Evolutionary conservation across 1,139 yeast species (phyloP), one percentile per base, ranked within the genome.

Genomic region (Zhuliangozyma parablackwelliae): DNA sequence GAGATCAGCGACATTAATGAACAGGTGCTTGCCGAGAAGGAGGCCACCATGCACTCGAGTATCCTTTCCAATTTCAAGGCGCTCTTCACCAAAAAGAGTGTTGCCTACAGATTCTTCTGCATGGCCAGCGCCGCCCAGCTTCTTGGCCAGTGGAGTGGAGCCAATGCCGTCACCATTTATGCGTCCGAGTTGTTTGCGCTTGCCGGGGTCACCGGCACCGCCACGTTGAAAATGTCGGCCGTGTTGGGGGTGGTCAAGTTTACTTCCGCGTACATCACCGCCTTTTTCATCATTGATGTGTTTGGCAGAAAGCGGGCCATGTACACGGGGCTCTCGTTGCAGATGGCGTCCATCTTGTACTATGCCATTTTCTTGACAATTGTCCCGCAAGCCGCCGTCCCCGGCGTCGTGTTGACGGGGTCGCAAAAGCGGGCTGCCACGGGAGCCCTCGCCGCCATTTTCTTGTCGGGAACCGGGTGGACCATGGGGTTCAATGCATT

Each of bases 61-160:
- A 31, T 58, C 12, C 35, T 56, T 28, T 28, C 33, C n/a, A 53
- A 50, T 30, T 35, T 68, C 28, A 59, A 53, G 38, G 71, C 70
- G 36, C 48, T 74, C 24, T 38, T 68, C 24, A 37, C 57, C 2
- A 64, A 57, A 37, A 65, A 51, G 43, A 65, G 68, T 32, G 61
- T 64, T 43, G 59, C 67, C 42, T 69, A 72, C 51, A 61, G 77
- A 50, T 69, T 80, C 50, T 54, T 74, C 30, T 54, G 50, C 21
- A 56, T 73, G 30, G 63, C 76, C 11, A 54, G 69, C 32, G 49
- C 61, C 33, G 63, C 76, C 13, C 80, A 78, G 47, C 42, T 80
- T 32, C 61, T 79, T 38, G 78, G 80, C 33, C 84, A 79, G 57
- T 76, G 82, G 75, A 63, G 78, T 32, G 85, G 85, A 35, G 80